phyloP scores from a whole-genome alignment of 768 basidiomycete species.

The Boletus reticulatus region DNA sequence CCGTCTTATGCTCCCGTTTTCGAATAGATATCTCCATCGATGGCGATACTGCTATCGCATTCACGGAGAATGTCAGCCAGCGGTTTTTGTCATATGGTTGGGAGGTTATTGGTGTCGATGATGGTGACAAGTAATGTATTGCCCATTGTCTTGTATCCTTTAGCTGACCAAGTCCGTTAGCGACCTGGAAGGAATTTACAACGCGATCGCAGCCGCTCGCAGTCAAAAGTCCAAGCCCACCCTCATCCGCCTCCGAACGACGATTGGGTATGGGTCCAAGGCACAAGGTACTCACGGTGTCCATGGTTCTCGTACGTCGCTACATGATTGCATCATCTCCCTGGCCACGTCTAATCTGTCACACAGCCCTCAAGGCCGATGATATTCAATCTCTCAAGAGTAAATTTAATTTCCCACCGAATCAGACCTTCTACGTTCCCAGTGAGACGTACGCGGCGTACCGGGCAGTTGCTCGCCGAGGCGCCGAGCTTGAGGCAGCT shows the following conservation, averaged over 20 bases:
- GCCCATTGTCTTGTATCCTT: background rate
- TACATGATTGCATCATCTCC: background rate
- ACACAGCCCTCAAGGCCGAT: constrained; percentile 84
- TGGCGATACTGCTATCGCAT: constrained; percentile 86
- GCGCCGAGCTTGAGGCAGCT: constrained; percentile 66
- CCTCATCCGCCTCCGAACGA: constrained; percentile 82
- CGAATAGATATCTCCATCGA: constrained; percentile 89
- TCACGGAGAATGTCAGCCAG: constrained; percentile 90
- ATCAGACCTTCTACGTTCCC: constrained; percentile 77
- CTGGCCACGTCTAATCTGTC: constrained; percentile 4
- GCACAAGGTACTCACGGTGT: constrained; percentile 92
- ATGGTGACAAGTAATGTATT: constrained; percentile 66
- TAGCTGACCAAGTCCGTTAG: constrained; percentile 36
- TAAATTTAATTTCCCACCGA: constrained; percentile 79
- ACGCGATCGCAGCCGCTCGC: constrained; percentile 76
- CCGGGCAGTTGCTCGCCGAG: constrained; percentile 62
- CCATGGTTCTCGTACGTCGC: constrained; percentile 82
- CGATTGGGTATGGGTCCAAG: constrained; percentile 93
- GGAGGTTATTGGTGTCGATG: constrained; percentile 83
- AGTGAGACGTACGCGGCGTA: constrained; percentile 70
- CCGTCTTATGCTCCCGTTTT: constrained; percentile 4
- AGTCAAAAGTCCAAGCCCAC: constrained; percentile 81
- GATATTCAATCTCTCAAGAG: constrained; percentile 82
- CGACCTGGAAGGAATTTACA: constrained; percentile 73
- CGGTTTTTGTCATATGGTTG: constrained; percentile 92